A percentile compares a stretch with the other conserved stretches of the same genome.
phyloP scores from a whole-genome alignment of 2,329 filamentous ascomycete species.

The Emericellopsis atlantica region DNA sequence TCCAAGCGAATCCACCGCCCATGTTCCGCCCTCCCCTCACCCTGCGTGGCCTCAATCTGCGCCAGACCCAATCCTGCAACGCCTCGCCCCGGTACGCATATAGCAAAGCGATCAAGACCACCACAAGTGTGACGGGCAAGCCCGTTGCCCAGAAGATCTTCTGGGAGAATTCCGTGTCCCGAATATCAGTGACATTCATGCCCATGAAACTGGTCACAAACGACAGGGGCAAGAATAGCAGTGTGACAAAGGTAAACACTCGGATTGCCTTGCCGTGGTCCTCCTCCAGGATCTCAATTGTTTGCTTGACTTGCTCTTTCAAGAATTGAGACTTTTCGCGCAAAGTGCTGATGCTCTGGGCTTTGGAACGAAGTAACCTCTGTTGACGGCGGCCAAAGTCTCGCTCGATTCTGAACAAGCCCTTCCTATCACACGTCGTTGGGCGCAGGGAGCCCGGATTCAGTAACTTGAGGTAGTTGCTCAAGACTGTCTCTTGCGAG shows the following conservation, averaged over 20 bases:
- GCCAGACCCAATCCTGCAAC: neutral
- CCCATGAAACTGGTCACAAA: slow-evolving; percentile 29
- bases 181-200: slow-evolving; percentile 38
- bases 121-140: slow-evolving; percentile 26
- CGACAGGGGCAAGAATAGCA: slow-evolving; percentile 4
- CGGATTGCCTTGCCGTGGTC: slow-evolving; percentile 14
- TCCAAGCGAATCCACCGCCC: neutral
- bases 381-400: neutral
- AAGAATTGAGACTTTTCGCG: slow-evolving; percentile 3
- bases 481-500: slow-evolving; percentile 1
- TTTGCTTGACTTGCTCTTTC: slow-evolving; percentile 8
- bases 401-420: slow-evolving; percentile 1
- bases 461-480: neutral
- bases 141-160: slow-evolving; percentile 37
- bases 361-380: neutral
- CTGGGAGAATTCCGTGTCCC: slow-evolving; percentile 32
- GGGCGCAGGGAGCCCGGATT: slow-evolving; percentile 1
- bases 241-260: slow-evolving; percentile 18
- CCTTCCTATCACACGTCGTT: neutral
- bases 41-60: neutral
- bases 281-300: slow-evolving; percentile 3
- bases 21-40: neutral
- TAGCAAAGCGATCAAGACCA: slow-evolving; percentile 10
- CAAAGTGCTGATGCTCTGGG: neutral
- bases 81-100: neutral